Conservation (phyloP, 192 early-diverging fungal genomes). For the Haplosporangium gracile region DNA sequence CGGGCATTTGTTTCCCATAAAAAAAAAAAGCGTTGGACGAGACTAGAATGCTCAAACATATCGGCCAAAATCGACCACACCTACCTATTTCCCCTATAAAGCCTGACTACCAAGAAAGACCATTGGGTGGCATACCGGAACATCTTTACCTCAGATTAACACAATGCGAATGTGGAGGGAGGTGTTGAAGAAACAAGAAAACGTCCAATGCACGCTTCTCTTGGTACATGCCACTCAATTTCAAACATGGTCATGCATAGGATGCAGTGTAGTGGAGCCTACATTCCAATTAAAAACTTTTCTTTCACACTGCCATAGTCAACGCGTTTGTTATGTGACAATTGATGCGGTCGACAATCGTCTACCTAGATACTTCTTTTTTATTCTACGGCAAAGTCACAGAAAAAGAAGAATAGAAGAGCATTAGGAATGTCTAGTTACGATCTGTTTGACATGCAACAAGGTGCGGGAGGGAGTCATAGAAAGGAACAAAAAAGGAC, state of each 20-base stretch:
- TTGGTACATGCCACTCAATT: neutral
- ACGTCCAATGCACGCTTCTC: neutral
- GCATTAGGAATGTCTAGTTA: too few relatives aligned
- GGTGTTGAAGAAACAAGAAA: neutral
- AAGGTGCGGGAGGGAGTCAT: too few relatives aligned
- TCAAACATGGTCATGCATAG: neutral
- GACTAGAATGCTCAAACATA: neutral
- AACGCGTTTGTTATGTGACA: neutral
- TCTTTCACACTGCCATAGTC: neutral
- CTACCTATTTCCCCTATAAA: neutral
- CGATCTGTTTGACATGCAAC: too few relatives aligned
- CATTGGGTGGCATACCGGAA: neutral
- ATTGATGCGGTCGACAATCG: too few relatives aligned
- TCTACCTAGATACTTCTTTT: too few relatives aligned
- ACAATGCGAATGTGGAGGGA: neutral
- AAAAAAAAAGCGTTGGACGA: neutral
- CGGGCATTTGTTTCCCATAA: neutral
- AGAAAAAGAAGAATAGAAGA: too few relatives aligned
- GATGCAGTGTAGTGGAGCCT: neutral
- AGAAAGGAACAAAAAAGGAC: too few relatives aligned
- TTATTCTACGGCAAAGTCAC: too few relatives aligned
- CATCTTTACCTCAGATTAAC: neutral
- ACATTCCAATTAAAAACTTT: neutral
- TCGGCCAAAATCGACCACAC: neutral
- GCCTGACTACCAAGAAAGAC: neutral